Evolutionary conservation across 768 basidiomycete genomes (phyloP), one percentile per base, ranked within the genome.

Genomic region (Gloeostereum incarnatum): DNA sequence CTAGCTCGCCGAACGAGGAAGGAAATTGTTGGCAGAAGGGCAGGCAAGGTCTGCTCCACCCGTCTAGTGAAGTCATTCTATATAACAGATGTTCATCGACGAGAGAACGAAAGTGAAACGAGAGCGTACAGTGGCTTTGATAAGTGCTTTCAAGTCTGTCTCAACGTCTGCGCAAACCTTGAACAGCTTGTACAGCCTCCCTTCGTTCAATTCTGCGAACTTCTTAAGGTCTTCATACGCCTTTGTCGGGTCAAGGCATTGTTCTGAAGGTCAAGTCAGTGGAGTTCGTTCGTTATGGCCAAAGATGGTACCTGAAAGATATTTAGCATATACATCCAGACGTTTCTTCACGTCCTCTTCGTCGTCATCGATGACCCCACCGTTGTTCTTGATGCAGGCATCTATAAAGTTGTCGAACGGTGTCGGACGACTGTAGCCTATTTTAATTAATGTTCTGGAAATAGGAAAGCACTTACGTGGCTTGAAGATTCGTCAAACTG

Each of bases 171-270:
- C 69, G 46, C 86, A 81, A 0, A 72, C 81, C 55, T 78, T 83
- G 27, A 92, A 65, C 8, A 92, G 64, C 57, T 83, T 91, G 66
- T 91, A 97, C 6, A 93, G 63, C 26, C 90, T 71, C 17, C 69
- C 69, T 53, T 94, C 91, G 54, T 98, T 97, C 30, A 81, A 60
- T 42, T 83, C 84, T 1, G 93, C 92, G 47, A 98, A 99, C 1
- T 71, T 56, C 10, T 74, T 63, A 14, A 99, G 57, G 52, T 97
- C 94, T 43, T 87, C 87, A 2, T 63, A 58, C 0, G 78, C 85
- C 51, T 87, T 87, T 27, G 71, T 66, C 2, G 78, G 68, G 36
- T 98, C 92, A 4, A 74, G 65, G 45, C 14, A 77, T 82, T 23
- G 60, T 55, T 1, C 55, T 75, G 84, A 44, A 23, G 6, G 36